Evolutionary conservation across 352 stramenopile genomes (phyloP).

Genomic region (Globisporangium nagaii): DNA sequence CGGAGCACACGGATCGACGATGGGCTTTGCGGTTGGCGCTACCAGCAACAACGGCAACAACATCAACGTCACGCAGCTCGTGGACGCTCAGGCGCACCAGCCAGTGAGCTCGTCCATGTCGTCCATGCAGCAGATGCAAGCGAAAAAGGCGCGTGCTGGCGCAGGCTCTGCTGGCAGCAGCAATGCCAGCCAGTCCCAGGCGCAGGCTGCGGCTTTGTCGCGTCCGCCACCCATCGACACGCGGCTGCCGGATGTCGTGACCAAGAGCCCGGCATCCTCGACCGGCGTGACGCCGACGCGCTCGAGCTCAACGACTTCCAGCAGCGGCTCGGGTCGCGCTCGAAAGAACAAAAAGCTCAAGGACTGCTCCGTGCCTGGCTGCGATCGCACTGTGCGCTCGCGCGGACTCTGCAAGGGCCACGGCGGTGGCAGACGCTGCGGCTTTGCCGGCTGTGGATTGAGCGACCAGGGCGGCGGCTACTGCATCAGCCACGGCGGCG

Average conservation of each 20-base stretch:
- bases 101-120: constrained; percentile 20
- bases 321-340: constrained; percentile 22
- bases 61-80: constrained; percentile 4
- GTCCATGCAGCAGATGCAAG: constrained; percentile 12
- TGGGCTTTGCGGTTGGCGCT: not conserved
- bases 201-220: not conserved
- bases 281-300: constrained; percentile 27
- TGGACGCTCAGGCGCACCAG: constrained; percentile 4
- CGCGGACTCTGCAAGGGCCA: constrained; percentile 78
- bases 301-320: constrained; percentile 26
- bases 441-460: constrained; percentile 56
- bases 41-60: not conserved
- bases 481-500: constrained; percentile 78
- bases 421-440: constrained; percentile 66
- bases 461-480: constrained; percentile 77
- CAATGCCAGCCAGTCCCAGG: not conserved
- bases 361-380: constrained; percentile 73
- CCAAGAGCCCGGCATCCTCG: constrained; percentile 8
- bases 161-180: not conserved
- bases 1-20: not conserved
- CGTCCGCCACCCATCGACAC: constrained; percentile 55
- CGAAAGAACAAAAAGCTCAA: constrained; percentile 83
- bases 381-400: constrained; percentile 70
- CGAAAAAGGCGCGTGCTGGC: not conserved
- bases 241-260: constrained; percentile 11